These are phyloP conservation scores for Nannochloropsis gaditana DNA, from an alignment of 108 stramenopile genomes.

Conservation along the genomic window DNA sequence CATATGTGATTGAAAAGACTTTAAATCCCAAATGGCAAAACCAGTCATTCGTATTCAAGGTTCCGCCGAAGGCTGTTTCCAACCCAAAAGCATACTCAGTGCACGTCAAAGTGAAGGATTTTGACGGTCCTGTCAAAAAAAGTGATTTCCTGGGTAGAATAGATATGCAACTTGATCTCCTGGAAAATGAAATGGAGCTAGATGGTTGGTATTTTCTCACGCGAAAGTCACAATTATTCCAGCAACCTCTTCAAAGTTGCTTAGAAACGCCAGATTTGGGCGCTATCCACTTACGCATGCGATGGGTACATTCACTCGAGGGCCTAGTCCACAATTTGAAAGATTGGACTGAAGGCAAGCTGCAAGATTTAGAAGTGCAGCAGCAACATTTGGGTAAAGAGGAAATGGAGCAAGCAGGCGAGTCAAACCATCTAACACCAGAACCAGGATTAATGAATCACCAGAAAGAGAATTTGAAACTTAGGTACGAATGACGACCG, in stretches of 20 bases:
- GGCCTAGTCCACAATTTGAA: neutral
- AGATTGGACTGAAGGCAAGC: neutral
- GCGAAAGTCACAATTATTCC: neutral
- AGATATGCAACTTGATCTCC: neutral
- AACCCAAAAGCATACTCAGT: slow-evolving; percentile 15
- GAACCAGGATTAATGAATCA: neutral
- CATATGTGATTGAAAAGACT: slow-evolving; percentile 44
- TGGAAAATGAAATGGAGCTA: slow-evolving; percentile 16
- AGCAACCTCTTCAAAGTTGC: neutral
- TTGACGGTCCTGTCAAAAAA: neutral
- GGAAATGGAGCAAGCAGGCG: neutral
- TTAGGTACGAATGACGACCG: too few relatives aligned
- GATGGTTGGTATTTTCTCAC: slow-evolving; percentile 8
- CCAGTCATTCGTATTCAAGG: slow-evolving; percentile 48
- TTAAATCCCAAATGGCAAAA: slow-evolving; percentile 41
- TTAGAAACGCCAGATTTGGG: neutral
- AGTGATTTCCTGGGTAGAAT: neutral
- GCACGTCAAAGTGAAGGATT: neutral
- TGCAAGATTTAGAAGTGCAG: neutral
- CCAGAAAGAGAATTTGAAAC: neutral
- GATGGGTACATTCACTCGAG: neutral
- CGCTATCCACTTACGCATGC: neutral
- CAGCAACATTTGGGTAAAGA: neutral
- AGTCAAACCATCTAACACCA: neutral
- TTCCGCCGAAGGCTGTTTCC: neutral